These are phyloP conservation scores for Rubroboletus pulcherrimus DNA, from an alignment of 768 basidiomycete species.

Conservation along the genomic window DNA sequence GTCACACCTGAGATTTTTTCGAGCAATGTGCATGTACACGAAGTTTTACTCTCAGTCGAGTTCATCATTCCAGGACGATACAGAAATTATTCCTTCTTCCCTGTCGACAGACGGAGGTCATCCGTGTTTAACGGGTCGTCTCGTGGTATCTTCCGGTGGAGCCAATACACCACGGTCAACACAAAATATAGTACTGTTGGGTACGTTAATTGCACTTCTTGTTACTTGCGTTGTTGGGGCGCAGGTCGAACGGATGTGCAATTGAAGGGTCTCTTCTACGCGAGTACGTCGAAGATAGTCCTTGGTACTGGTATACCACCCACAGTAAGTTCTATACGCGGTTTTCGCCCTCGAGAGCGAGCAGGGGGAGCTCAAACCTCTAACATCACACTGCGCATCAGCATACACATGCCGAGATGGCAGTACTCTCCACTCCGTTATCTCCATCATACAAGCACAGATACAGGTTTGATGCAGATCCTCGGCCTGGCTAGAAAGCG, in stretches of 20 bases:
- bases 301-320: background rate
- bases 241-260: background rate
- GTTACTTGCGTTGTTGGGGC: background rate
- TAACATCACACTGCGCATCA: background rate
- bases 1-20: background rate
- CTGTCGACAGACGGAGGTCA: conserved; percentile 49
- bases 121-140: conserved; percentile 2
- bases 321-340: background rate
- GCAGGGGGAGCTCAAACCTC: background rate
- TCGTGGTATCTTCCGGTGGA: conserved; percentile 51
- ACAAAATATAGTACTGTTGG: too few species aligned
- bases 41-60: background rate
- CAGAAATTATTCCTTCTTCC: conserved; percentile 81
- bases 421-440: background rate
- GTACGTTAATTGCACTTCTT: background rate
- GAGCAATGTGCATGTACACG: background rate
- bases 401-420: background rate
- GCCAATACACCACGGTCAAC: conserved; percentile 50
- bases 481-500: background rate
- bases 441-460: background rate
- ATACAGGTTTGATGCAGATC: background rate
- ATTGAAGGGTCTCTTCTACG: background rate
- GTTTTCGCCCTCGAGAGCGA: background rate
- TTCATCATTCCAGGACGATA: conserved; percentile 38
- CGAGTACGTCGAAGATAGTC: background rate